Conservation (phyloP, 1,284 basidiomycete genomes). For the Cutaneotrichosporon sp. region DNA sequence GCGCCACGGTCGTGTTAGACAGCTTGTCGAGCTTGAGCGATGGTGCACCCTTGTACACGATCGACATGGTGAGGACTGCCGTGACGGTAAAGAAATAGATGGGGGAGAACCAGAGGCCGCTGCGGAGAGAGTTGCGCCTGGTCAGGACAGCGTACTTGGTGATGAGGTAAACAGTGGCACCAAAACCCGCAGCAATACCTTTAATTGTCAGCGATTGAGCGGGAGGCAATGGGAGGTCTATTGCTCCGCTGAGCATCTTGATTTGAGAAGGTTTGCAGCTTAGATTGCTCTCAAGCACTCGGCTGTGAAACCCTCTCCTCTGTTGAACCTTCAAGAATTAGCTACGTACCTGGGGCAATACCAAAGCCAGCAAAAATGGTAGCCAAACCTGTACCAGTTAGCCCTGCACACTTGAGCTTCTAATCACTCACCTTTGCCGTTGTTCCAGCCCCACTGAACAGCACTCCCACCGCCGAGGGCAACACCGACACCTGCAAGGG, state of each 20-base stretch:
- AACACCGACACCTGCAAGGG: constrained; percentile 52
- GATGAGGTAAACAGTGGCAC: constrained; percentile 48
- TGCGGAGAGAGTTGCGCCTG: constrained; percentile 36
- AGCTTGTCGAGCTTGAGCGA: constrained; percentile 48
- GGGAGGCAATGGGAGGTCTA: too few species aligned
- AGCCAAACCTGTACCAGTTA: constrained; percentile 50
- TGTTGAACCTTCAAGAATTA: too few species aligned
- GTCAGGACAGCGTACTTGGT: constrained; percentile 50
- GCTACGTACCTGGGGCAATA: constrained; percentile 48
- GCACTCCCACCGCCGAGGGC: constrained; percentile 48
- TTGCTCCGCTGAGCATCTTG: too few species aligned
- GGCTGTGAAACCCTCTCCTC: too few species aligned
- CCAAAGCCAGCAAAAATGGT: constrained; percentile 49
- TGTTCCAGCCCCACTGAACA: constrained; percentile 54
- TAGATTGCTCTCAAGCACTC: too few species aligned
- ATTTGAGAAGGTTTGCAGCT: too few species aligned
- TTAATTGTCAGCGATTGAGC: too few species aligned
- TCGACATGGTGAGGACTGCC: constrained; percentile 44
- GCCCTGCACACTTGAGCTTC: too few species aligned
- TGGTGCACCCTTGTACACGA: constrained; percentile 47
- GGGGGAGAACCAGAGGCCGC: constrained; percentile 44
- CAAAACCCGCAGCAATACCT: constrained; percentile 51
- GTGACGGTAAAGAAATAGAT: constrained; percentile 50
- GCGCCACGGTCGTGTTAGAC: constrained; percentile 39
- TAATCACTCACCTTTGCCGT: too few species aligned